These are phyloP conservation scores for Vitis hybrid DNA, from an alignment of 177 flowering plant genomes.

Conservation along the genomic window DNA sequence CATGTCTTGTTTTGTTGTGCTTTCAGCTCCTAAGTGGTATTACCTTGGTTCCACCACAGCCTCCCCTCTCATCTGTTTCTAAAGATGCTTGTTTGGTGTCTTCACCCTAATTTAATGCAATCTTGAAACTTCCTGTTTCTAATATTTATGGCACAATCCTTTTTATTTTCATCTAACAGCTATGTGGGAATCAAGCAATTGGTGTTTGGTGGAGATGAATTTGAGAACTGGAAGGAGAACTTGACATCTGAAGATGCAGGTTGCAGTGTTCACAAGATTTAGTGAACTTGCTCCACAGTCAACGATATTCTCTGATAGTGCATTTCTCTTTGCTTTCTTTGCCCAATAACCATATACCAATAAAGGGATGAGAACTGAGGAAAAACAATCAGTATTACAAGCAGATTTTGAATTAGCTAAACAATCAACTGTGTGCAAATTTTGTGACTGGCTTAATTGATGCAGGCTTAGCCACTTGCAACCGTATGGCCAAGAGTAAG, in stretches of 20 bases:
- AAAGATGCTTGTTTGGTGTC: background rate
- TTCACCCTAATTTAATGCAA: background rate
- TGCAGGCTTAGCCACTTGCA: background rate
- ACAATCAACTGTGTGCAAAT: background rate
- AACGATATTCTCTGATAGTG: background rate
- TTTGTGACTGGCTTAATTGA: background rate
- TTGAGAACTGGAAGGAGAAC: constrained; percentile 80
- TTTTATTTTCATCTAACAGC: constrained; percentile 35
- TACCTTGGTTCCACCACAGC: background rate
- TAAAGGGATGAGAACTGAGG: background rate
- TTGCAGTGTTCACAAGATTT: constrained; percentile 79
- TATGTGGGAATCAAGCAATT: constrained; percentile 81
- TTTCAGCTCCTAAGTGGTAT: background rate
- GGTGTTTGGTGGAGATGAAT: constrained; percentile 83
- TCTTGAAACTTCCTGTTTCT: background rate
- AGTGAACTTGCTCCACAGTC: constrained; percentile 8
- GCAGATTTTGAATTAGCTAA: too few relatives aligned
- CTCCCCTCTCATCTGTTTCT: too few relatives aligned
- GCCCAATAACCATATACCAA: background rate
- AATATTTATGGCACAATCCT: background rate
- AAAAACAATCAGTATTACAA: background rate
- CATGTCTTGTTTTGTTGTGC: background rate
- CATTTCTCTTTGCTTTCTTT: background rate
- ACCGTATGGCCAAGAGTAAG: background rate
- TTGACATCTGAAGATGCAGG: constrained; percentile 72